These are phyloP conservation scores for Leccinum subgranulosum DNA, from an alignment of 768 basidiomycete species.

Conservation along the genomic window DNA sequence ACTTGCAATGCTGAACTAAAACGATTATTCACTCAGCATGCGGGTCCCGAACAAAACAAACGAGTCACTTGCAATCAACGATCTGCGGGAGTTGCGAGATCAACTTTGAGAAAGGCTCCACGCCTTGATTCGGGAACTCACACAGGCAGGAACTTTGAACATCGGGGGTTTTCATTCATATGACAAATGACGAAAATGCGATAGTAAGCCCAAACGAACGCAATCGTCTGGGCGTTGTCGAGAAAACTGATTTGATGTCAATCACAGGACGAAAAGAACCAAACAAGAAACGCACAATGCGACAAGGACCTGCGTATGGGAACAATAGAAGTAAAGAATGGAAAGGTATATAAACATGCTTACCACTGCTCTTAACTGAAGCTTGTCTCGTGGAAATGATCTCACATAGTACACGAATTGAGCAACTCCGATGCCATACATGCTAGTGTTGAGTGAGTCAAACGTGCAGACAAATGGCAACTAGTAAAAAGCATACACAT, in stretches of 20 bases:
- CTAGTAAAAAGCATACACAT: constrained; percentile 7
- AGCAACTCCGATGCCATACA: neutral
- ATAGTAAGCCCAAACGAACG: neutral
- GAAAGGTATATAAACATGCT: neutral
- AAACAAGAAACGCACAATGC: constrained; percentile 8
- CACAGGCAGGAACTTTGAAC: constrained; percentile 2
- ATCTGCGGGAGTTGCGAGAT: neutral
- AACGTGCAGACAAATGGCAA: neutral
- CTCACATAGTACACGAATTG: constrained; percentile 8
- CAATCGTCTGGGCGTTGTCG: constrained; percentile 3
- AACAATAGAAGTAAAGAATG: neutral
- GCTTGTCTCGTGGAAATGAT: constrained; percentile 15
- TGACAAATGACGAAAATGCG: constrained; percentile 11
- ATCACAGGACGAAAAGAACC: neutral
- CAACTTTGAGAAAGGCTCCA: neutral
- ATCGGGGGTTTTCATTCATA: neutral
- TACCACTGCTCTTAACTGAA: constrained; percentile 12
- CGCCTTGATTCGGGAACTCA: neutral
- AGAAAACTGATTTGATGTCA: constrained; percentile 8
- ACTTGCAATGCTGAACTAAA: neutral
- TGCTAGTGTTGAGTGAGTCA: neutral
- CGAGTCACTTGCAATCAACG: neutral
- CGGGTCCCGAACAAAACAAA: neutral
- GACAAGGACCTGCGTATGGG: constrained; percentile 1
- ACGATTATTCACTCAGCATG: neutral